These are phyloP conservation scores for Nymphaea thermarum DNA, from an alignment of 164 flowering plant species.

Conservation along the genomic window DNA sequence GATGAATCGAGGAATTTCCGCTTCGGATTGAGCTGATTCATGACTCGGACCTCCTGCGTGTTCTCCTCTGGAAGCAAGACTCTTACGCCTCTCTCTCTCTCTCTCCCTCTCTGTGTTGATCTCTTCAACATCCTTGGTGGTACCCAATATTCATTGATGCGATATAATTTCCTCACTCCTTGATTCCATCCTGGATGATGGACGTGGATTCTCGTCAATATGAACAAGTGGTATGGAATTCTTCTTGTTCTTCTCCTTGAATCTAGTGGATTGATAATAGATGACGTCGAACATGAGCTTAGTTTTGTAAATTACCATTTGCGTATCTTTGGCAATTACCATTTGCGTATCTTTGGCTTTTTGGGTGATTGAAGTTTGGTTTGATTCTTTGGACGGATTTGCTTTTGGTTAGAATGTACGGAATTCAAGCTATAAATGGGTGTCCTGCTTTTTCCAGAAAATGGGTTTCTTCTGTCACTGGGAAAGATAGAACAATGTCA, in stretches of 20 bases:
- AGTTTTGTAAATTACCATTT: no score
- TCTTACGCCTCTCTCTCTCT: background rate
- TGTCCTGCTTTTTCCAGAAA: background rate
- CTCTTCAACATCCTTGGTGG: background rate
- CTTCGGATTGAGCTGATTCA: background rate
- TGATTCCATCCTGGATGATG: slow-evolving; percentile 5
- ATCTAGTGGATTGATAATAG: background rate
- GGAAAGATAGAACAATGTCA: background rate
- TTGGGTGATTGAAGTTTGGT: background rate
- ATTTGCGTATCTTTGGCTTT: background rate
- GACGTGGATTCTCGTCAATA: slow-evolving; percentile 14
- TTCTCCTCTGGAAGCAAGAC: background rate
- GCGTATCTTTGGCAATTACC: background rate
- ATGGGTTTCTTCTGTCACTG: background rate
- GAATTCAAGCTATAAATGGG: background rate
- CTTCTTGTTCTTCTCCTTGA: background rate
- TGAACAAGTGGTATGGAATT: slow-evolving; percentile 9
- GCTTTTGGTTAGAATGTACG: background rate
- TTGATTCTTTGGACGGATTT: background rate
- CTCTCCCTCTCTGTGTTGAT: background rate
- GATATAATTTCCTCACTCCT: background rate
- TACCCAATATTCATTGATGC: background rate
- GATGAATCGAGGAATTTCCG: no score
- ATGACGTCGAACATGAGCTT: background rate
- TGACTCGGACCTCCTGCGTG: background rate